These are phyloP conservation scores for Pseudogymnoascus sp. DNA, from an alignment of 2,329 filamentous ascomycete genomes.

Conservation along the genomic window DNA sequence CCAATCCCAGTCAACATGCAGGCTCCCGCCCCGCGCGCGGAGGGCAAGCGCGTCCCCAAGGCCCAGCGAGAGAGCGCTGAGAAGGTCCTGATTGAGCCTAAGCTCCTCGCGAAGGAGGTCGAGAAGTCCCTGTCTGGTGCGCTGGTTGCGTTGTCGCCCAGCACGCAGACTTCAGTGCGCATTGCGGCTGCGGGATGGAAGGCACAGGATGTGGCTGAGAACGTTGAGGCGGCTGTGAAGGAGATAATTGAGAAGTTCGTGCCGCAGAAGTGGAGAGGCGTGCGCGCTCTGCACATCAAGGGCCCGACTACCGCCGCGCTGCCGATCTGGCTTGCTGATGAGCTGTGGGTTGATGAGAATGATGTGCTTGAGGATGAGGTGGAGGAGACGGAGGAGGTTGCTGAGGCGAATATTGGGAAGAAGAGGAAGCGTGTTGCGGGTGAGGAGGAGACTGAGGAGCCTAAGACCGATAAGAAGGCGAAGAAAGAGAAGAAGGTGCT, in stretches of 20 bases:
- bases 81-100: slow-evolving; percentile 29
- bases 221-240: slow-evolving; percentile 65
- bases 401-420: slow-evolving; percentile 53
- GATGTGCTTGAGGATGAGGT: slow-evolving; percentile 56
- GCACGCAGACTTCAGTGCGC: slow-evolving; percentile 71
- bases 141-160: slow-evolving; percentile 70
- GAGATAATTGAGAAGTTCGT: slow-evolving; percentile 72
- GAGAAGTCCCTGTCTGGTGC: slow-evolving; percentile 69
- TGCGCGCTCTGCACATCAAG: slow-evolving; percentile 83
- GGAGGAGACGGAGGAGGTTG: slow-evolving; percentile 36
- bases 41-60: slow-evolving; percentile 51
- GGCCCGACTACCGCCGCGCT: slow-evolving; percentile 79
- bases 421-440: slow-evolving; percentile 35
- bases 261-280: slow-evolving; percentile 78
- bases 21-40: slow-evolving; percentile 52
- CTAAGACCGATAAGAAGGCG: slow-evolving; percentile 23
- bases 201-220: slow-evolving; percentile 69
- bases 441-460: slow-evolving; percentile 27
- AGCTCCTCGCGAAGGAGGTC: slow-evolving; percentile 71
- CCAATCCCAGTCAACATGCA: slow-evolving; percentile 75
- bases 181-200: slow-evolving; percentile 71
- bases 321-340: slow-evolving; percentile 89
- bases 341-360: slow-evolving; percentile 79
- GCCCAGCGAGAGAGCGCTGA: slow-evolving; percentile 43
- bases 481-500: slow-evolving; percentile 33